A percentile compares a stretch with the other conserved stretches of the same genome.
These are phyloP conservation scores for Filobasidium wieringae DNA, from an alignment of 768 basidiomycete species.

Conservation along the genomic window DNA sequence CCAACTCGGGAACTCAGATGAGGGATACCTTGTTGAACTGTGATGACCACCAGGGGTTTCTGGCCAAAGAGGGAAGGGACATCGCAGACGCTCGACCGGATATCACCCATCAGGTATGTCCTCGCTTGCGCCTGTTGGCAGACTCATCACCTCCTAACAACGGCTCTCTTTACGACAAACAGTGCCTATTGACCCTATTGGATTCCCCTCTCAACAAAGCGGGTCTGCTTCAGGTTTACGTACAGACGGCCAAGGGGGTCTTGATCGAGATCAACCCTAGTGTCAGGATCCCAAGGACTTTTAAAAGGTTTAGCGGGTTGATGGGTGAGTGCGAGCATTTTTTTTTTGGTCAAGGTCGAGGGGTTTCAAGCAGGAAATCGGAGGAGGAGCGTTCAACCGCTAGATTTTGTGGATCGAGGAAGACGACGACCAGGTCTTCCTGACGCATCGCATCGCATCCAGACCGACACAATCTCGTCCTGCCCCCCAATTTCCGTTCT, in stretches of 20 bases:
- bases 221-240: constrained; percentile 89
- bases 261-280: constrained; percentile 97
- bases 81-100: constrained; percentile 98
- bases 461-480: too few species aligned
- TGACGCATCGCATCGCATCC: too few species aligned
- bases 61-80: constrained; percentile 93
- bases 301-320: constrained; percentile 94
- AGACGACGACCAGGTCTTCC: constrained; percentile 4
- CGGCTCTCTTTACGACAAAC: background rate
- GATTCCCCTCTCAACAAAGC: constrained; percentile 98
- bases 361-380: too few species aligned
- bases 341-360: background rate
- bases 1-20: constrained; percentile 44
- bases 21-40: constrained; percentile 95
- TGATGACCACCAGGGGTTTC: constrained; percentile 96
- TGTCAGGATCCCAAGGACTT: constrained; percentile 93
- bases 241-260: constrained; percentile 90
- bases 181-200: constrained; percentile 91
- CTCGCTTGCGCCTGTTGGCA: background rate
- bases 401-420: too few species aligned
- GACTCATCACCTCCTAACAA: background rate
- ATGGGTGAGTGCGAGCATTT: constrained; percentile 58
- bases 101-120: constrained; percentile 86
- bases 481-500: too few species aligned
- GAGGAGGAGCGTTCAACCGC: constrained; percentile 4